phyloP scores from a whole-genome alignment of 176 grass and related monocot species.

The Carex kokanica region DNA sequence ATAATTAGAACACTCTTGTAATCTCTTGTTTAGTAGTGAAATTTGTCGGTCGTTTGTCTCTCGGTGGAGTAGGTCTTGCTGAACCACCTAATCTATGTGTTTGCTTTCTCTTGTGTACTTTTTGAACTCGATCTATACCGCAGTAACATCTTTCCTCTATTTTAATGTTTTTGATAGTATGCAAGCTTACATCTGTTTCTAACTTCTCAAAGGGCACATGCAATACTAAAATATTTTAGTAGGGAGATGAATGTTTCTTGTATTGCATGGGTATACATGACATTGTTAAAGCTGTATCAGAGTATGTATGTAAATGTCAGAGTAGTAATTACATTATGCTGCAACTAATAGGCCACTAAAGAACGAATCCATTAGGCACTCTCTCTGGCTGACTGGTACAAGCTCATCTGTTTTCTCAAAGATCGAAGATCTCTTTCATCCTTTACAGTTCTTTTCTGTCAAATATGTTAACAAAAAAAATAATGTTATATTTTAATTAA shows the following conservation, averaged over 20 bases:
- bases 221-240: neutral
- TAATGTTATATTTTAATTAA: neutral
- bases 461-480: constrained; percentile 18
- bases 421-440: constrained; percentile 74
- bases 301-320: neutral
- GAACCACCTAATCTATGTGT: no score
- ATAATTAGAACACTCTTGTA: no score
- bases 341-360: constrained; percentile 44
- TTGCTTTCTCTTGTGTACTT: no score
- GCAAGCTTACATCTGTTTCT: no score
- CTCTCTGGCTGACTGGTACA: constrained; percentile 50
- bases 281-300: neutral
- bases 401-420: constrained; percentile 63
- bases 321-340: constrained; percentile 15
- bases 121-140: no score
- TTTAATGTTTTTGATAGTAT: no score
- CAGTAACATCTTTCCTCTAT: no score
- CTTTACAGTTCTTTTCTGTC: constrained; percentile 42
- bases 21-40: no score
- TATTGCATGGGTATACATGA: neutral
- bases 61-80: no score
- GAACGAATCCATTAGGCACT: constrained; percentile 58
- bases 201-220: neutral
- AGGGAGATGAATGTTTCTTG: neutral
- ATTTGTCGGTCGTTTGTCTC: no score